Evolutionary conservation across 1,284 basidiomycete genomes (phyloP), one percentile per base, ranked within the genome.

Genomic region (Malassezia slooffiae): DNA sequence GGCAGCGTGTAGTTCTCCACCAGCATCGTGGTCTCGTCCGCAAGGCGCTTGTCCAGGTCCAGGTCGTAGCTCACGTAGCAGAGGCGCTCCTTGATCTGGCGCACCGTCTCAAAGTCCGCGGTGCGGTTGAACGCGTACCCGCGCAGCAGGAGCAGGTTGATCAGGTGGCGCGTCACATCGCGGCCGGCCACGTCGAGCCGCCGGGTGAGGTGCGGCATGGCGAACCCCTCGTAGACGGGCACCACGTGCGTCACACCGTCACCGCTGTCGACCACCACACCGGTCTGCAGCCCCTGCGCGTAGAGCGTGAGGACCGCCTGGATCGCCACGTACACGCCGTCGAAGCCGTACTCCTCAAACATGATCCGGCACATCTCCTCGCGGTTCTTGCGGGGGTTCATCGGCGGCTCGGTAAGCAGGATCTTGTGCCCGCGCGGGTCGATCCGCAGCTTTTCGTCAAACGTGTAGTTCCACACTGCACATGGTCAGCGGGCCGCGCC

Each of bases 221-320:
- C 82, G 64, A 83, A 97, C 17, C 91, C 93, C 59, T 96, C 89
- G 69, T 91, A 97, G 4, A 97, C 91, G 10, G 91, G 93, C 4
- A 99, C 90, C 62, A 97, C 88, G 72, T 99, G 93, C 19, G 93
- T 97, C 7, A 97, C 93, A 72, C 91, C 93, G 70, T 99, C 93
- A 51, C 93, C 93, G 11, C 90, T 96, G 71, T 97, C 91, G 50
- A 97, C 90, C 31, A 97, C 93, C 22, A 97, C 90, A 53, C 91
- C 91, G 5, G 91, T 97, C 47, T 89, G 91, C 36, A 97, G 75
- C 74, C 93, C 91, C 28, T 96, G 91, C 11, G 91, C 91, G 70
- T 96, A 96, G 12, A 97, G 76, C 7, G 93, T 97, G 68, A 99
- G 74, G 33, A 99, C 93, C 4, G 91, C 93, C 75, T 99, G 93